phyloP scores from a whole-genome alignment of 331 rosid genomes.

The Quercus tomentella region DNA sequence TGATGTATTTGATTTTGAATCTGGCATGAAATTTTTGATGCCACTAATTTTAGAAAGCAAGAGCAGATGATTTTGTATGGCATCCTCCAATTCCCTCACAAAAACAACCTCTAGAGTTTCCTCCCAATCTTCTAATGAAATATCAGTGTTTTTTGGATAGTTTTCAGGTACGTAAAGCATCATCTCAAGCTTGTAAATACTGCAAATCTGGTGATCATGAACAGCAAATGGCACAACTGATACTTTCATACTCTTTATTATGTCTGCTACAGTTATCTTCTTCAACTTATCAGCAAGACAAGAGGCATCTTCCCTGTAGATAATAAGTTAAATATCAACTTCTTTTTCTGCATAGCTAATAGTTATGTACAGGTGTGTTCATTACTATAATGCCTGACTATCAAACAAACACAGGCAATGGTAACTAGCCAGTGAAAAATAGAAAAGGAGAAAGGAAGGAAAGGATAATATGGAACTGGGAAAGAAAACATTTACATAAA shows the following conservation, averaged over 20 bases:
- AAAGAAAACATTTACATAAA: neutral
- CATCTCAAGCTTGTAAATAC: conserved; percentile 74
- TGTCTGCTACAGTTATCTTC: conserved; percentile 85
- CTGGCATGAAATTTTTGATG: conserved; percentile 35
- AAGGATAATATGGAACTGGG: too few relatives aligned
- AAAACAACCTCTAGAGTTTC: conserved; percentile 50
- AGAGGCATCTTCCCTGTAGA: conserved; percentile 64
- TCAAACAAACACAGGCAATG: neutral
- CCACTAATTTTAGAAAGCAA: conserved; percentile 73
- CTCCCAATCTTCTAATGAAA: conserved; percentile 62
- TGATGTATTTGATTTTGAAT: conserved; percentile 27
- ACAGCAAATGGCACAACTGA: conserved; percentile 46
- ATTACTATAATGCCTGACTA: neutral
- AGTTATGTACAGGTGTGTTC: neutral
- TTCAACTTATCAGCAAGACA: conserved; percentile 67
- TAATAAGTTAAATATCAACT: conserved; percentile 9
- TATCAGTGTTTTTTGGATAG: conserved; percentile 50
- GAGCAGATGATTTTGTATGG: conserved; percentile 53
- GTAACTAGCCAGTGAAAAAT: too few relatives aligned
- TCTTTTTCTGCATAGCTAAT: neutral
- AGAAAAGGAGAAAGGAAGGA: too few relatives aligned
- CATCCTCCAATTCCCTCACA: conserved; percentile 77
- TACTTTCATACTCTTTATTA: conserved; percentile 65
- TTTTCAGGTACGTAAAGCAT: conserved; percentile 57
- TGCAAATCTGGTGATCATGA: conserved; percentile 35